These are phyloP conservation scores for Saturnispora quitensis DNA, from an alignment of 805 yeast genomes.

Conservation along the genomic window DNA sequence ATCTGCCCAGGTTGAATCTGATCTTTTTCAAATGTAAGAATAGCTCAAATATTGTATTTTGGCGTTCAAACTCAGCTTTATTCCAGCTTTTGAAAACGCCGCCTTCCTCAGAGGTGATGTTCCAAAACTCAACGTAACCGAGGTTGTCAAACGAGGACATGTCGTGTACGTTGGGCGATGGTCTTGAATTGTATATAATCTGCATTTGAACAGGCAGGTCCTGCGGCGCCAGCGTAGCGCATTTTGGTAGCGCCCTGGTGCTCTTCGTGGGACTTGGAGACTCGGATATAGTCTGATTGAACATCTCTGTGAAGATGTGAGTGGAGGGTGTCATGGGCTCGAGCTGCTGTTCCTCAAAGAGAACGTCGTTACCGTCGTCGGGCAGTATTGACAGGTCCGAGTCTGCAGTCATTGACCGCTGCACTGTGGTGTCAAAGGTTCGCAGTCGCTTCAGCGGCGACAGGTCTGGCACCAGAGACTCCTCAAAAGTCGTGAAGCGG, in stretches of 20 bases:
- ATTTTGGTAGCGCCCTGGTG: not conserved
- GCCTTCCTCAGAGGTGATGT: constrained; percentile 19
- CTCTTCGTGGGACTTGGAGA: constrained; percentile 2
- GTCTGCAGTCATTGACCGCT: constrained; percentile 2
- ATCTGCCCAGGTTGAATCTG: constrained; percentile 21
- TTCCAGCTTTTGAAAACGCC: constrained; percentile 19
- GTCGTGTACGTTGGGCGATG: constrained; percentile 16
- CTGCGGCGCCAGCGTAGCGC: not conserved
- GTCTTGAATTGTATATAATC: constrained; percentile 23
- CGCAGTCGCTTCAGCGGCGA: constrained; percentile 3
- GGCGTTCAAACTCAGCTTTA: constrained; percentile 21
- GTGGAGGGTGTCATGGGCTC: not conserved
- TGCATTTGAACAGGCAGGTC: constrained; percentile 17
- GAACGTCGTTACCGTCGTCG: not conserved
- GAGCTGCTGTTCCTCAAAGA: constrained; percentile 1
- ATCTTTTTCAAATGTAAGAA: constrained; percentile 20
- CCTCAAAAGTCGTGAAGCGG: not conserved
- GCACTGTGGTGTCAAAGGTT: constrained; percentile 1
- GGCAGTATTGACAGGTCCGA: constrained; percentile 3
- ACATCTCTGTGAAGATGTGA: constrained; percentile 1
- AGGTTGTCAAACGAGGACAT: constrained; percentile 19
- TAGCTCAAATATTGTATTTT: constrained; percentile 25
- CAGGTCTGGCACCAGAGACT: constrained; percentile 1
- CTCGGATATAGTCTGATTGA: constrained; percentile 9
- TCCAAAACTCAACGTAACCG: constrained; percentile 25